phyloP scores from a whole-genome alignment of 129 eudicot genomes.

The Deinandra increscens region DNA sequence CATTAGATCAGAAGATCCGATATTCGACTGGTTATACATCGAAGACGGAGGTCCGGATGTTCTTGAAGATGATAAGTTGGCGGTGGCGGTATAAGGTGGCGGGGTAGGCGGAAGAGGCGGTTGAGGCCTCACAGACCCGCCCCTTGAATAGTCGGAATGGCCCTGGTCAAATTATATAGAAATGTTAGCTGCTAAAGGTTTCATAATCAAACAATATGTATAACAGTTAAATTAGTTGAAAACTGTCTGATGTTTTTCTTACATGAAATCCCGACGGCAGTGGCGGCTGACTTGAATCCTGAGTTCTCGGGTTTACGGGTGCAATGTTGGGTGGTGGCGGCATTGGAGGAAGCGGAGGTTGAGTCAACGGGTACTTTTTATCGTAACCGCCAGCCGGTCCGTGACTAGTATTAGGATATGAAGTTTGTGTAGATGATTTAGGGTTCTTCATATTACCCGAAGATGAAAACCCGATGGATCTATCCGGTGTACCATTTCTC shows the following conservation, averaged over 20 bases:
- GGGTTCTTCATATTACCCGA: slow-evolving; percentile 39
- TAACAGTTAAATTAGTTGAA: background rate
- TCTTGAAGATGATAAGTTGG: slow-evolving; percentile 35
- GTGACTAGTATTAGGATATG: slow-evolving; percentile 37
- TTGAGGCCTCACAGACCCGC: slow-evolving; percentile 64
- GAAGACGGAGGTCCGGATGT: slow-evolving; percentile 55
- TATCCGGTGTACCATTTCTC: slow-evolving; percentile 34
- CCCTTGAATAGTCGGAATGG: slow-evolving; percentile 52
- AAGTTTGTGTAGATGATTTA: slow-evolving; percentile 34
- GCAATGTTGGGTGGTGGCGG: slow-evolving; percentile 84
- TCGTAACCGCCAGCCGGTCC: slow-evolving; percentile 53
- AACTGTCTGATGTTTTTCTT: slow-evolving; percentile 14
- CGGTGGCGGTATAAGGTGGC: slow-evolving; percentile 63
- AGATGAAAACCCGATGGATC: slow-evolving; percentile 41
- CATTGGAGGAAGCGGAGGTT: slow-evolving; percentile 93
- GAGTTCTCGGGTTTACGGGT: slow-evolving; percentile 48
- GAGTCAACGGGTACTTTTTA: slow-evolving; percentile 51
- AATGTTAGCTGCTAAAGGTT: background rate
- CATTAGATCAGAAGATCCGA: slow-evolving; percentile 46
- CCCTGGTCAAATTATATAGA: slow-evolving; percentile 47
- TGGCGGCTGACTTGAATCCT: slow-evolving; percentile 46
- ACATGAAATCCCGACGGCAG: slow-evolving; percentile 67
- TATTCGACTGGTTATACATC: slow-evolving; percentile 50
- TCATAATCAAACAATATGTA: slow-evolving; percentile 7
- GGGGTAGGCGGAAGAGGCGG: slow-evolving; percentile 98